Evolutionary conservation across 108 stramenopile genomes (phyloP), one percentile per base, ranked within the genome.

Genomic region (Aurantiochytrium sp.): DNA sequence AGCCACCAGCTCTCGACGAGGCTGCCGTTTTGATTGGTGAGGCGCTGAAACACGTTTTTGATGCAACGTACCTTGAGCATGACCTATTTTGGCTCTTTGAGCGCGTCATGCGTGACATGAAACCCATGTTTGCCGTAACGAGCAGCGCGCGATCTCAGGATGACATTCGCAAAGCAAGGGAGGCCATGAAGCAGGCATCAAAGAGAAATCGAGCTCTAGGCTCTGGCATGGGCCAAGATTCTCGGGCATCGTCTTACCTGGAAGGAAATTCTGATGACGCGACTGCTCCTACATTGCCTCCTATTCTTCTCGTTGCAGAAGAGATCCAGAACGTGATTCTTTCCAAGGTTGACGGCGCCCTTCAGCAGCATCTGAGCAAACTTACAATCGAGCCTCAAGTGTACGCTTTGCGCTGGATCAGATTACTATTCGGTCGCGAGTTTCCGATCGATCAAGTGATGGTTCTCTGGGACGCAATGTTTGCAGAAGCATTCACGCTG

Each of bases 351-450:
- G 93, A 92, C 87, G 90, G 91, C 5, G 89, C 60, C 21, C 90
- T 93, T 43, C 58, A 83, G 55, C 25, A 44, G 42, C 92, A 93
- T 83, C 72, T 93, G 29, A 43, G 89, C 23, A 89, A 91, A 14
- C 28, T 51, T 44, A 53, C 44, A 21, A 72, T 93, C 44, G 91
- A 92, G 88, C 88, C 93, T n/a, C 91, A 93, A 87, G 88, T 93
- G 14, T 93, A 93, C 88, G 92, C 91, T 18, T 44, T 93, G 59
- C 87, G 91, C 51, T 93, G 93, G 93, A 42, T 91, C 55, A 87
- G 93, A 51, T 53, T 93, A 5, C 73, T 93, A 44, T 90, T 91
- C 58, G 91, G 90, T 5, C 76, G 93, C 59, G 93, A 93, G 60
- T 92, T 93, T 28, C 47, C 87, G 8, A 49, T 91, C 44, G 83